These are phyloP conservation scores for Penicillium pulvis DNA, from an alignment of 495 filamentous ascomycete genomes.

Conservation along the genomic window DNA sequence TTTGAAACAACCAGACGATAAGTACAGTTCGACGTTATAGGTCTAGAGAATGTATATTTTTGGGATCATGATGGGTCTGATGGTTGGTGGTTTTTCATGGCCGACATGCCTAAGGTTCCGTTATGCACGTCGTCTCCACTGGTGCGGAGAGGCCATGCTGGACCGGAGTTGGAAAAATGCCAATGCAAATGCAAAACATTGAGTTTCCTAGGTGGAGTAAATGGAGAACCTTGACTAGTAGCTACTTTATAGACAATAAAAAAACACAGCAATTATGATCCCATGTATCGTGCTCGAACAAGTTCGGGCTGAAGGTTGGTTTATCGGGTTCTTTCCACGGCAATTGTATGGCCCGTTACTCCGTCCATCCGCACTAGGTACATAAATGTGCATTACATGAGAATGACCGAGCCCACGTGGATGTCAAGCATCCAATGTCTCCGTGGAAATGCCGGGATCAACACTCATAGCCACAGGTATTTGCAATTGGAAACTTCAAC, in stretches of 20 bases:
- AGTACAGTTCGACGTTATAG: too few species aligned
- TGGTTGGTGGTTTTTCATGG: neutral
- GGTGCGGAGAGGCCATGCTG: constrained; percentile 20
- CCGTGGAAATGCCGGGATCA: too few species aligned
- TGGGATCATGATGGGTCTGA: neutral
- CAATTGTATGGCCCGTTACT: too few species aligned
- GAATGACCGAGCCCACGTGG: neutral
- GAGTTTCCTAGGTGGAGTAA: neutral
- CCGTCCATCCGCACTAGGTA: neutral
- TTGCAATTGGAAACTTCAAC: too few species aligned
- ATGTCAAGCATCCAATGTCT: neutral
- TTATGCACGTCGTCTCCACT: constrained; percentile 10
- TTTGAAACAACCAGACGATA: neutral
- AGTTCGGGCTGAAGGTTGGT: neutral
- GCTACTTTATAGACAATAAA: neutral
- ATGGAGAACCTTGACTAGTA: neutral
- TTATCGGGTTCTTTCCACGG: neutral
- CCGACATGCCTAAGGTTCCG: neutral
- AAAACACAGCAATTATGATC: too few species aligned
- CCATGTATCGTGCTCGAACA: too few species aligned
- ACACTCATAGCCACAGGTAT: too few species aligned
- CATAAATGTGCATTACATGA: neutral
- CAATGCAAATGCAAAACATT: neutral
- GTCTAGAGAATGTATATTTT: neutral
- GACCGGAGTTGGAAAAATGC: constrained; percentile 1